Conservation (phyloP, 768 basidiomycete species). For the Daedalea quercina region DNA sequence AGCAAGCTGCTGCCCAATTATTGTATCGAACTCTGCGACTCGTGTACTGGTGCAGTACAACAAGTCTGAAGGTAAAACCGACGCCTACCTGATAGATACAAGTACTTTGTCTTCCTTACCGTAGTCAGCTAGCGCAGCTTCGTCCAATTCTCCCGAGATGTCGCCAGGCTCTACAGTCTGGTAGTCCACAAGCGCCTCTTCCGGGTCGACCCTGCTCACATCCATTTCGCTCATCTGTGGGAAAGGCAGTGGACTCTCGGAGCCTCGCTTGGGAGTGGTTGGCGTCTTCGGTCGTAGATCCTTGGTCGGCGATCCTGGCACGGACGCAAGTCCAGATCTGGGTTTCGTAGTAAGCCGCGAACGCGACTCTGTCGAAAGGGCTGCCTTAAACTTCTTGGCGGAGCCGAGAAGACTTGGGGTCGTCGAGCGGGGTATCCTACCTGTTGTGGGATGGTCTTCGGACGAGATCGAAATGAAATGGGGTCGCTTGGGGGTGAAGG, state of each 20-base stretch:
- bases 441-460: constrained; percentile 16
- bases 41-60: too few species aligned
- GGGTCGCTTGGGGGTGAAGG: constrained; percentile 53
- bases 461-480: constrained; percentile 31
- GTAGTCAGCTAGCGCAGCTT: constrained; percentile 47
- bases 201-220: constrained; percentile 64
- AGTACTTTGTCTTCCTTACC: constrained; percentile 83
- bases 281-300: constrained; percentile 29
- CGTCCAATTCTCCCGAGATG: constrained; percentile 63
- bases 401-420: constrained; percentile 34
- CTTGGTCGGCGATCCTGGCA: constrained; percentile 51
- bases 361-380: constrained; percentile 42
- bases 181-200: constrained; percentile 72
- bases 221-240: constrained; percentile 64
- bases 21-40: too few species aligned
- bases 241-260: constrained; percentile 42
- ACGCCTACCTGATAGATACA: constrained; percentile 66
- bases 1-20: too few species aligned
- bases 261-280: constrained; percentile 28
- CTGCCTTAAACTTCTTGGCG: constrained; percentile 63
- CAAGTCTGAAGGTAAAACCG: not conserved
- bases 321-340: constrained; percentile 31
- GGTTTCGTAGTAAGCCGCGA: constrained; percentile 11
- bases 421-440: constrained; percentile 29
- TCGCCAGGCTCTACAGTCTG: constrained; percentile 66